These are phyloP conservation scores for Citeromyces hawaiiensis DNA, from an alignment of 1,139 yeast genomes.

Conservation along the genomic window DNA sequence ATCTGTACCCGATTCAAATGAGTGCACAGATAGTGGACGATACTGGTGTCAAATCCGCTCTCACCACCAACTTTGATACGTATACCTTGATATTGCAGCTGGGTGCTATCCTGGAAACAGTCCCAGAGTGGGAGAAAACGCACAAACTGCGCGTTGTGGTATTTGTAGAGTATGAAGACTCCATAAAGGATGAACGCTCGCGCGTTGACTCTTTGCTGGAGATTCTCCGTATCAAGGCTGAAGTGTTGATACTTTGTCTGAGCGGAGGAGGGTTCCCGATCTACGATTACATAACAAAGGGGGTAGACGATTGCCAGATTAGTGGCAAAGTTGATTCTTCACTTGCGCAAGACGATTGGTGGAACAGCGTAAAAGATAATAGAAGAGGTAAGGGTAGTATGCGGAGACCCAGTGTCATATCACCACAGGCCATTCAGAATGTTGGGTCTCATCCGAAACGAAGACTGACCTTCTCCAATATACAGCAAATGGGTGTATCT, in stretches of 20 bases:
- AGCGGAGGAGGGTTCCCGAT: constrained; percentile 43
- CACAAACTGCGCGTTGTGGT: constrained; percentile 71
- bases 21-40: constrained; percentile 60
- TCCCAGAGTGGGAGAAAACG: constrained; percentile 78
- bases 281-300: constrained; percentile 70
- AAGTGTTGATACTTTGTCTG: constrained; percentile 57
- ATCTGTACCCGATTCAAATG: constrained; percentile 93
- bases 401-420: neutral
- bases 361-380: constrained; percentile 18
- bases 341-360: constrained; percentile 33
- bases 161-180: constrained; percentile 68
- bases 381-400: constrained; percentile 12
- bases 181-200: constrained; percentile 53
- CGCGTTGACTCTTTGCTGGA: constrained; percentile 52
- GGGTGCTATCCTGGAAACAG: constrained; percentile 86
- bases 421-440: constrained; percentile 11
- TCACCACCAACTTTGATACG: constrained; percentile 88
- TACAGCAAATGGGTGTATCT: constrained; percentile 64
- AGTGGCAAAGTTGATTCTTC: constrained; percentile 22
- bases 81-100: constrained; percentile 84
- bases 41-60: constrained; percentile 49
- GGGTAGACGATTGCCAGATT: constrained; percentile 20
- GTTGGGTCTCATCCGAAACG: constrained; percentile 9
- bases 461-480: constrained; percentile 27
- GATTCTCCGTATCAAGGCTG: constrained; percentile 75